Evolutionary conservation across 345 rosid genomes (phyloP).

Genomic region (Eutrema heterophyllum): DNA sequence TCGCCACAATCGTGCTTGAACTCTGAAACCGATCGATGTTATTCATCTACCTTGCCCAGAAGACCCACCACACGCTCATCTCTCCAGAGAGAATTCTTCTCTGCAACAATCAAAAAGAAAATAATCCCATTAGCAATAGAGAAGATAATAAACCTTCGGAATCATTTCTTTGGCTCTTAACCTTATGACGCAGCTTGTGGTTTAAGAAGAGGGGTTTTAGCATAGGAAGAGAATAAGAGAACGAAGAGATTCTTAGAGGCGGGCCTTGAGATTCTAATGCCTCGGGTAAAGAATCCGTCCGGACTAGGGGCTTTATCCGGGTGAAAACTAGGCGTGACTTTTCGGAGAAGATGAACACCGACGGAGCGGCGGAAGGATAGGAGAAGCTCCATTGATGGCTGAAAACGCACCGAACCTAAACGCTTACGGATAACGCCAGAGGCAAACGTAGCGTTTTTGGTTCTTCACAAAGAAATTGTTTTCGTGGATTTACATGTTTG

Average conservation of each 20-base stretch:
- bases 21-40: constrained; percentile 23
- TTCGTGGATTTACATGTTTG: too few relatives aligned
- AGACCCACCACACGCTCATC: constrained; percentile 55
- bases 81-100: constrained; percentile 31
- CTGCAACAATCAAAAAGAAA: constrained; percentile 27
- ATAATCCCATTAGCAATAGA: neutral
- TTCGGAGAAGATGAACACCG: too few relatives aligned
- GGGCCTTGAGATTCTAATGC: too few relatives aligned
- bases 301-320: too few relatives aligned
- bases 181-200: constrained; percentile 44
- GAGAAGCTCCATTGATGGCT: too few relatives aligned
- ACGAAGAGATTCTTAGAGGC: neutral
- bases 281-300: too few relatives aligned
- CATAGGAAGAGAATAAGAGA: constrained; percentile 29
- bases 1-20: constrained; percentile 66
- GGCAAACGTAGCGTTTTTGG: too few relatives aligned
- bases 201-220: constrained; percentile 37
- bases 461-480: too few relatives aligned
- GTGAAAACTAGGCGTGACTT: too few relatives aligned
- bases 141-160: neutral
- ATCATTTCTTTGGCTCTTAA: neutral
- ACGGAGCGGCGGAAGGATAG: too few relatives aligned
- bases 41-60: constrained; percentile 10
- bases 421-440: too few relatives aligned
- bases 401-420: too few relatives aligned